These are phyloP conservation scores for Penicillium sp. DNA, from an alignment of 2,329 filamentous ascomycete genomes.

Conservation along the genomic window DNA sequence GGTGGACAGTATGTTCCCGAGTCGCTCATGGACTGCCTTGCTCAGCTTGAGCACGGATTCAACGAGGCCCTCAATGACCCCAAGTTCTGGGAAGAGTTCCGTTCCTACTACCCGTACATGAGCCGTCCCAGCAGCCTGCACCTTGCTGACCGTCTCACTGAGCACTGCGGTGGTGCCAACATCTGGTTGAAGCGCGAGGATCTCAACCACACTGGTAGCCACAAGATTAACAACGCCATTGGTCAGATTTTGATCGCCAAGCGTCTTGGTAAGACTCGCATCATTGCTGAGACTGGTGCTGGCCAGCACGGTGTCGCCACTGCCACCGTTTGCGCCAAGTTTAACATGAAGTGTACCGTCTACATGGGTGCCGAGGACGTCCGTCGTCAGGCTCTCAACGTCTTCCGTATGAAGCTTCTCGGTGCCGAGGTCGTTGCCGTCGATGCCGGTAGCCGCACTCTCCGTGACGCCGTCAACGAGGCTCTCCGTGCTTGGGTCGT, in stretches of 20 bases:
- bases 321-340: constrained; percentile 95
- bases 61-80: constrained; percentile 82
- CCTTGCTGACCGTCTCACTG: constrained; percentile 81
- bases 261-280: constrained; percentile 88
- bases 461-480: constrained; percentile 91
- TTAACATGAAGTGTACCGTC: constrained; percentile 95
- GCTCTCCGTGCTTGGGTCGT: constrained; percentile 93
- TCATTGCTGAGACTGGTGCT: constrained; percentile 96
- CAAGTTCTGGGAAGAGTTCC: constrained; percentile 94
- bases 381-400: constrained; percentile 90
- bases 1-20: constrained; percentile 98
- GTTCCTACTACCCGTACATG: constrained; percentile 96
- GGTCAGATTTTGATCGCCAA: constrained; percentile 87
- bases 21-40: constrained; percentile 94
- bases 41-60: constrained; percentile 88
- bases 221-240: constrained; percentile 99
- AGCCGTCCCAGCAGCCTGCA: constrained; percentile 90
- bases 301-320: constrained; percentile 98
- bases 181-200: constrained; percentile 99
- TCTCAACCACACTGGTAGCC: constrained; percentile 93
- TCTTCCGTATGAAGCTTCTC: constrained; percentile 96
- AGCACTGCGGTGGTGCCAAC: constrained; percentile 85
- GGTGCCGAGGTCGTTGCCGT: constrained; percentile 92
- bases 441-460: constrained; percentile 80
- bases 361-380: constrained; percentile 99